These are phyloP conservation scores for Daldinia eschscholtzii DNA, from an alignment of 2,329 filamentous ascomycete species.

Conservation along the genomic window DNA sequence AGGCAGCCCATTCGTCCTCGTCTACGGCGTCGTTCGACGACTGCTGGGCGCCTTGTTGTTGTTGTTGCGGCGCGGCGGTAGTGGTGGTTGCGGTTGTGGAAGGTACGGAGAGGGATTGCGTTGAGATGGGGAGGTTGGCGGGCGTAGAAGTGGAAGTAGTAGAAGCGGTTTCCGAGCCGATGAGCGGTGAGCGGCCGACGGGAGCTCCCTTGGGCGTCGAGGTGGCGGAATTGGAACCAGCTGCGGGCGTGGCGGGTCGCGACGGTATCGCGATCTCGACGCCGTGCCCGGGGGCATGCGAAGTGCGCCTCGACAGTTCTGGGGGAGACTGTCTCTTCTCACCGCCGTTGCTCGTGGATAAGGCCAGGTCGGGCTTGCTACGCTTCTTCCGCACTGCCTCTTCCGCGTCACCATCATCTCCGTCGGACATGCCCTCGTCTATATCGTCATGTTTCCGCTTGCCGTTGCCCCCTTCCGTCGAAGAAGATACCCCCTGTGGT, in stretches of 20 bases:
- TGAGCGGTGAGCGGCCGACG: conserved; percentile 56
- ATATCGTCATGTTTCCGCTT: conserved; percentile 51
- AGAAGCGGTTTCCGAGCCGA: conserved; percentile 44
- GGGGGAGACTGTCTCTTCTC: conserved; percentile 57
- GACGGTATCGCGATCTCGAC: conserved; percentile 74
- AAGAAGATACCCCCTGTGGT: conserved; percentile 34
- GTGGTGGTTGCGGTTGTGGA: conserved; percentile 19
- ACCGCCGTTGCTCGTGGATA: conserved; percentile 29
- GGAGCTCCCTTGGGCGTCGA: conserved; percentile 58
- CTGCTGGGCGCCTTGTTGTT: not conserved
- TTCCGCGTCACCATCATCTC: conserved; percentile 47
- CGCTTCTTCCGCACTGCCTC: conserved; percentile 59
- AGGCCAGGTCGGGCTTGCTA: conserved; percentile 56
- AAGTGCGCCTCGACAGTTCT: conserved; percentile 60
- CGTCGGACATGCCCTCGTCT: conserved; percentile 51
- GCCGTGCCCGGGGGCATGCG: conserved; percentile 66
- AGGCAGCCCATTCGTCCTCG: conserved; percentile 88
- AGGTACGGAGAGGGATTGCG: conserved; percentile 39
- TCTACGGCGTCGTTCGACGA: conserved; percentile 58
- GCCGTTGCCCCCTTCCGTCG: conserved; percentile 30
- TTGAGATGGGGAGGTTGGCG: conserved; percentile 44
- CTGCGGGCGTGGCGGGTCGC: conserved; percentile 70
- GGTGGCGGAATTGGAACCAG: conserved; percentile 58
- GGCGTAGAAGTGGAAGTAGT: conserved; percentile 25
- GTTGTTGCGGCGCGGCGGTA: conserved; percentile 18